Evolutionary conservation across 108 stramenopile genomes (phyloP).

Genomic region (Pseudonitzschia delicatissima): DNA sequence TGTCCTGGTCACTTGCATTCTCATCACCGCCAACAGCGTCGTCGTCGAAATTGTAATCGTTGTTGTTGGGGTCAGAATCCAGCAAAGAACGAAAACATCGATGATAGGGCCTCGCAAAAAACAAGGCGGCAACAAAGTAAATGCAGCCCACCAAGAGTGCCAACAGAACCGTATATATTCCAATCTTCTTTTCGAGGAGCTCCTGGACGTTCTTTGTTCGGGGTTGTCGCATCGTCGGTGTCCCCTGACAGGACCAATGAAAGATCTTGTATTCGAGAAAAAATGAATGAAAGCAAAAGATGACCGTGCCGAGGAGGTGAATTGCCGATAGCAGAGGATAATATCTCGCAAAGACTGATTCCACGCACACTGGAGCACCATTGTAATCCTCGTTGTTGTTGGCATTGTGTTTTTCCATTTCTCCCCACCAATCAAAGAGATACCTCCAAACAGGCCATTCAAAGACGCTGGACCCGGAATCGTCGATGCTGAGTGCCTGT

Average conservation of each 20-base stretch:
- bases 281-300: constrained; percentile 21
- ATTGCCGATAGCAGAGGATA: constrained; percentile 26
- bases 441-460: constrained; percentile 25
- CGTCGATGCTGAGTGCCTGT: constrained; percentile 2
- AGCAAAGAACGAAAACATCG: constrained; percentile 2
- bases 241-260: constrained; percentile 32
- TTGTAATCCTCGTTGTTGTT: neutral
- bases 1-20: neutral
- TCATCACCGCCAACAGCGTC: neutral
- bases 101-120: constrained; percentile 19
- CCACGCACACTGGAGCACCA: neutral
- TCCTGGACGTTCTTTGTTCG: constrained; percentile 25
- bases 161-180: constrained; percentile 8
- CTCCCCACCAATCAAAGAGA: constrained; percentile 11
- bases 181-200: constrained; percentile 33
- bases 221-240: constrained; percentile 36
- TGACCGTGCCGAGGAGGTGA: constrained; percentile 4
- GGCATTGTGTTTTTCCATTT: neutral
- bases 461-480: neutral
- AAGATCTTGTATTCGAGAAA: constrained; percentile 23
- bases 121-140: constrained; percentile 4
- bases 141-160: neutral
- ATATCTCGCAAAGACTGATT: neutral
- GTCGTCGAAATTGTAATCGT: neutral
- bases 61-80: neutral